Percentiles rank a stretch among this genome's conserved stretches.
These are phyloP conservation scores for Lepidium africanum DNA, from an alignment of 345 rosid genomes.

Conservation along the genomic window DNA sequence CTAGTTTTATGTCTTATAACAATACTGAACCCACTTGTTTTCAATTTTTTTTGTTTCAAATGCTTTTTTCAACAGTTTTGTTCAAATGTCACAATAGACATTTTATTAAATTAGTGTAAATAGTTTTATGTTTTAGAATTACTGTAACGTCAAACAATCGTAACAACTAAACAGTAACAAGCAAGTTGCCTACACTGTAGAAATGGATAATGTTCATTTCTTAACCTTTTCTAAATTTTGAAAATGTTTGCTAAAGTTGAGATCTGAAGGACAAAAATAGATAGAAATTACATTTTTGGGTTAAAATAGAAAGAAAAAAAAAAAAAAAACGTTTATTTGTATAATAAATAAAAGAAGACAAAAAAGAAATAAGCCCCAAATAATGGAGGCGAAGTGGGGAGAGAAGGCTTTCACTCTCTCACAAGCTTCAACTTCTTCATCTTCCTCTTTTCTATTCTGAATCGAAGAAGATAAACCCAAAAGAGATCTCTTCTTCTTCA, in stretches of 20 bases:
- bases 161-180: not conserved
- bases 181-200: not conserved
- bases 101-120: too few relatives aligned
- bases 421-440: slow-evolving; percentile 15
- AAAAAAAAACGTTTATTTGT: not conserved
- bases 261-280: not conserved
- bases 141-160: too few relatives aligned
- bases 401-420: slow-evolving; percentile 27
- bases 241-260: not conserved
- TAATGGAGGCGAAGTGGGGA: slow-evolving; percentile 61
- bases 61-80: too few relatives aligned
- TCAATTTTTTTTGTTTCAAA: too few relatives aligned
- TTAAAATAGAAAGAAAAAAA: too few relatives aligned
- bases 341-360: not conserved
- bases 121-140: too few relatives aligned
- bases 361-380: slow-evolving; percentile 19
- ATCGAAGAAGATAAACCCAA: not conserved
- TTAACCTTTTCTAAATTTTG: not conserved
- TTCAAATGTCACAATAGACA: too few relatives aligned
- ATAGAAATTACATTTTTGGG: not conserved
- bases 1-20: too few relatives aligned
- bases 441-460: slow-evolving; percentile 12
- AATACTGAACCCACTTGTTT: too few relatives aligned
- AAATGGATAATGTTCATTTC: not conserved
- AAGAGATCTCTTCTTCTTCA: not conserved